Percentiles rank a stretch among this genome's conserved stretches.
phyloP scores from a whole-genome alignment of 1,284 basidiomycete genomes.

The Cryptococcus amylolentus region DNA sequence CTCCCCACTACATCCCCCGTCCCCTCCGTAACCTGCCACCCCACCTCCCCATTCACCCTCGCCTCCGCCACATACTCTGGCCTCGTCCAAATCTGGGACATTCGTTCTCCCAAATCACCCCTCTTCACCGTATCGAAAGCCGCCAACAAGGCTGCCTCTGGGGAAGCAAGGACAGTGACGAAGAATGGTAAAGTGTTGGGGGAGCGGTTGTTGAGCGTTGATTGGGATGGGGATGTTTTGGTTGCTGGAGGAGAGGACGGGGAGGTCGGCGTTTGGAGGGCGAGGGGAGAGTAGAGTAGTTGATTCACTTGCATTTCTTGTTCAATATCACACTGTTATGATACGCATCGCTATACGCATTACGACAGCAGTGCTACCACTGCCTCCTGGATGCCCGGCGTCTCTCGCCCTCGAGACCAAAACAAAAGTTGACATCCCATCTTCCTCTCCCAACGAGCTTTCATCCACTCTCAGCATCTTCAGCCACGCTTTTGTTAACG shows the following conservation, averaged over 20 bases:
- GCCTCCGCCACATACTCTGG: slow-evolving; percentile 81
- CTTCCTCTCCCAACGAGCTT: too few species aligned
- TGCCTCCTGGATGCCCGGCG: too few species aligned
- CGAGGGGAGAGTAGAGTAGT: slow-evolving; percentile 42
- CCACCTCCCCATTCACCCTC: slow-evolving; percentile 63
- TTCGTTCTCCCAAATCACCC: slow-evolving; percentile 60
- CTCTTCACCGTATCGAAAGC: slow-evolving; percentile 54
- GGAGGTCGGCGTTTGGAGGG: slow-evolving; percentile 69
- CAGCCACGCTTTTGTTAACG: too few species aligned
- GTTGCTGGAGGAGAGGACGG: slow-evolving; percentile 80
- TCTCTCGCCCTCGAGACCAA: too few species aligned
- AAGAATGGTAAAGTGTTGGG: slow-evolving; percentile 58
- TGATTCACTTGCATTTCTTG: background rate
- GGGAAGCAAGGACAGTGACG: slow-evolving; percentile 31
- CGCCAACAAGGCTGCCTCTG: slow-evolving; percentile 18
- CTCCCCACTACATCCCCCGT: slow-evolving; percentile 65
- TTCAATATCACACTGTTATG: background rate
- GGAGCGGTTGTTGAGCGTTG: slow-evolving; percentile 58
- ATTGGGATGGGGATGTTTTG: slow-evolving; percentile 71
- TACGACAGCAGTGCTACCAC: too few species aligned
- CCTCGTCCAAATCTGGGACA: slow-evolving; percentile 78
- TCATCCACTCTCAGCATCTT: too few species aligned
- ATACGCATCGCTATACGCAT: too few species aligned
- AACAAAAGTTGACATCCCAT: too few species aligned
- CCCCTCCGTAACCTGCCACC: slow-evolving; percentile 62